phyloP scores from a whole-genome alignment of 2,329 filamentous ascomycete species.

The Aspergillus amoenus region DNA sequence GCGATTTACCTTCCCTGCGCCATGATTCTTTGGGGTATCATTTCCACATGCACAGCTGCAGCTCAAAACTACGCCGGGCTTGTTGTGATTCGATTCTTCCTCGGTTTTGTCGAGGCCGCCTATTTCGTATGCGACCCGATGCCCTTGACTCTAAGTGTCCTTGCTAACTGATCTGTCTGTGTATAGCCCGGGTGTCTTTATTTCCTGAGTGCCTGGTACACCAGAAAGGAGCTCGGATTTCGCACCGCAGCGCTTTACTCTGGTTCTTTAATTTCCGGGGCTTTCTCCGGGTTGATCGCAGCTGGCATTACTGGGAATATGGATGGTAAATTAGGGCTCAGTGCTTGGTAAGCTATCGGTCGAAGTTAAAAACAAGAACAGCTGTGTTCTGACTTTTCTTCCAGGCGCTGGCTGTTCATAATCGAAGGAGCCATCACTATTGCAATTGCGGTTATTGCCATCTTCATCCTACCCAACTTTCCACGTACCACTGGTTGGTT shows the following conservation, averaged over 20 bases:
- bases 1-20: constrained; percentile 50
- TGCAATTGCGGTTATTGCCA: constrained; percentile 56
- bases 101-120: no score
- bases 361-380: not conserved
- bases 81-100: no score
- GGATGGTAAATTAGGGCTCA: constrained; percentile 54
- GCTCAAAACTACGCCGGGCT: constrained; percentile 49
- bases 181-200: no score
- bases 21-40: constrained; percentile 63
- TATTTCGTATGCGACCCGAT: no score
- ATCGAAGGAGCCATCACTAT: constrained; percentile 59
- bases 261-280: no score
- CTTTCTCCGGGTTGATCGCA: constrained; percentile 58
- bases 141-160: no score
- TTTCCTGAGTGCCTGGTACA: no score
- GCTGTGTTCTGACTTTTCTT: no score
- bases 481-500: constrained; percentile 54
- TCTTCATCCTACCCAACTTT: constrained; percentile 66
- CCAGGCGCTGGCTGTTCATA: no score
- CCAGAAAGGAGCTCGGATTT: no score
- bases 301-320: constrained; percentile 67
- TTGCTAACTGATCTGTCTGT: no score
- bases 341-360: constrained; percentile 52
- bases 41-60: constrained; percentile 48
- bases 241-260: no score